These are phyloP conservation scores for Davidsoniella australis DNA, from an alignment of 2,329 filamentous ascomycete species.

Conservation along the genomic window DNA sequence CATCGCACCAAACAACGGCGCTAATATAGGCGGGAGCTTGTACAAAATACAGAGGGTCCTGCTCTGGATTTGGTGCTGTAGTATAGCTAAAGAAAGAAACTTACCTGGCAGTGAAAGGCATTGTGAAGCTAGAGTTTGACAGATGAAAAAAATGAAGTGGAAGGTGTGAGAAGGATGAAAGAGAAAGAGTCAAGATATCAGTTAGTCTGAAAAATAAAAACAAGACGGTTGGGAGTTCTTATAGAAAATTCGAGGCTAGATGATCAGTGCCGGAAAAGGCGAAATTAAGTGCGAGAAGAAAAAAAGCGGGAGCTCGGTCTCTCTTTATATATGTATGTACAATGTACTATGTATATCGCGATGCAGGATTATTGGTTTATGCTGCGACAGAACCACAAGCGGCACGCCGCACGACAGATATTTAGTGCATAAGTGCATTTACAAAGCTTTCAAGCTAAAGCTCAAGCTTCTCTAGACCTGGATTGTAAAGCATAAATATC, in stretches of 20 bases:
- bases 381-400: no score
- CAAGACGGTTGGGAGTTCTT: background rate
- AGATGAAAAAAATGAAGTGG: background rate
- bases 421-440: no score
- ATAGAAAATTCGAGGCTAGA: background rate
- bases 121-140: conserved; percentile 16
- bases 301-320: background rate
- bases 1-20: no score
- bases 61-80: no score
- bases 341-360: no score
- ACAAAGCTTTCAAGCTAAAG: no score
- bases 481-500: no score
- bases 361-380: background rate
- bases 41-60: background rate
- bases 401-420: no score
- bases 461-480: no score
- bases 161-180: background rate
- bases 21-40: no score
- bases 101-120: conserved; percentile 44
- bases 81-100: conserved; percentile 12
- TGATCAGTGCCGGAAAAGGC: background rate
- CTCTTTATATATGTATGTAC: no score
- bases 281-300: background rate
- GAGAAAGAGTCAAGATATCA: background rate
- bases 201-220: background rate